These are phyloP conservation scores for Monosporascus cannonballus DNA, from an alignment of 2,329 filamentous ascomycete genomes.

Conservation along the genomic window DNA sequence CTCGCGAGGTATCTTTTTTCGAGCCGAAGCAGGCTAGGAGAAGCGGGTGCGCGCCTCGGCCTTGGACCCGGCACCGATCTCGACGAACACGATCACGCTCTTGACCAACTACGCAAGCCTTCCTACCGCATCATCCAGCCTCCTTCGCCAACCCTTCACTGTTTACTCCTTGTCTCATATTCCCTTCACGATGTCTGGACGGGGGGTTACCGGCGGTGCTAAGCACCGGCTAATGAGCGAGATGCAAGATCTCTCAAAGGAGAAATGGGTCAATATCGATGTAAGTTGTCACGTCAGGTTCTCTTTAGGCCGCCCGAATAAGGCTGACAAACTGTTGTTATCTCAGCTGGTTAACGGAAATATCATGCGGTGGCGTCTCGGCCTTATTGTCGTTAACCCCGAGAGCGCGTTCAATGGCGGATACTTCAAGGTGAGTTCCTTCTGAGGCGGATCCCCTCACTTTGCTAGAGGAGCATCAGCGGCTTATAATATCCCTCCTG, in stretches of 20 bases:
- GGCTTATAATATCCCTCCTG: not conserved
- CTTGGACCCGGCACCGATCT: no score
- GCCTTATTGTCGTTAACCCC: constrained; percentile 85
- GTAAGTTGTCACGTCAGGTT: constrained; percentile 39
- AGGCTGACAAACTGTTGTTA: constrained; percentile 6
- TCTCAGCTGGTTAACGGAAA: constrained; percentile 68
- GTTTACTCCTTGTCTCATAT: not conserved
- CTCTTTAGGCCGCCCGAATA: not conserved
- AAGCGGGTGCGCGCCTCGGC: no score
- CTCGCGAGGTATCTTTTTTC: not conserved
- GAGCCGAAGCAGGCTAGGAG: not conserved
- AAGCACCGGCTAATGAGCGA: constrained; percentile 87
- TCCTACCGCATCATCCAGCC: not conserved
- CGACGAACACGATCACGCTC: no score
- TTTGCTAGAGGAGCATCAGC: not conserved
- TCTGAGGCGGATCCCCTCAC: not conserved
- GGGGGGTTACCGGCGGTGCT: constrained; percentile 36
- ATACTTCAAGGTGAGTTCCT: constrained; percentile 64
- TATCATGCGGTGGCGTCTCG: constrained; percentile 81
- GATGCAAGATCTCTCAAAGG: constrained; percentile 72
- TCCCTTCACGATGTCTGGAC: constrained; percentile 20
- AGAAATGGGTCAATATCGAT: constrained; percentile 91
- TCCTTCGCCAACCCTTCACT: not conserved
- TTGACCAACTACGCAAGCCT: not conserved
- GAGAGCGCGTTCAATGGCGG: constrained; percentile 89